These are phyloP conservation scores for Colletotrichum godetiae DNA, from an alignment of 2,329 filamentous ascomycete species.

Conservation along the genomic window DNA sequence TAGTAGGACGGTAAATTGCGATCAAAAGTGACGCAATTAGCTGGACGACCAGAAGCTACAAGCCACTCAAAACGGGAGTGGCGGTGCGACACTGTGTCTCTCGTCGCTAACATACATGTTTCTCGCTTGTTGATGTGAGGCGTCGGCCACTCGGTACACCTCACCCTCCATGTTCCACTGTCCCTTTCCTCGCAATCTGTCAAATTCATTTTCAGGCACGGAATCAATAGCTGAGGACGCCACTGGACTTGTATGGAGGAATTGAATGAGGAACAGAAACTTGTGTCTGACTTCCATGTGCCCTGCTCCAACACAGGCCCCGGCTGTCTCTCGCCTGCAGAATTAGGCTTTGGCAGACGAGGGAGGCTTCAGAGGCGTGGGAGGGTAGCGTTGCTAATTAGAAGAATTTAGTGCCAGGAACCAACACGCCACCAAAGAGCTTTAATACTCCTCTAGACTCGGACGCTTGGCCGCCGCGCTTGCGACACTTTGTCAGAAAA, in stretches of 20 bases:
- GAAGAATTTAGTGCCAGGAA: not conserved
- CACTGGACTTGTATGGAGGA: not conserved
- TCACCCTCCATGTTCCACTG: not conserved
- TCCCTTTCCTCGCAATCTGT: not conserved
- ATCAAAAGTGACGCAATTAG: not conserved
- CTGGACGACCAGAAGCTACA: not conserved
- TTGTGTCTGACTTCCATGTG: not conserved
- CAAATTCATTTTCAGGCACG: not conserved
- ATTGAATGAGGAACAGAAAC: not conserved
- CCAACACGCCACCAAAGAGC: not conserved
- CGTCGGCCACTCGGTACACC: not conserved
- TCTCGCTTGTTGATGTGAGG: not conserved
- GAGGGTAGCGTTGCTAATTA: not conserved
- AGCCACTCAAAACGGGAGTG: constrained; percentile 10
- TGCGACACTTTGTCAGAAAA: not conserved
- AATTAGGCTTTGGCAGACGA: not conserved
- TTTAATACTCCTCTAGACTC: not conserved
- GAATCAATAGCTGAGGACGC: not conserved
- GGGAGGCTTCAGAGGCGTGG: not conserved
- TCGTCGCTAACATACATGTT: not conserved
- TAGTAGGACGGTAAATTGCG: not conserved
- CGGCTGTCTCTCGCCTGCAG: not conserved
- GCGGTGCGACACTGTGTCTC: constrained; percentile 24
- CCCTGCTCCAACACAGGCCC: not conserved
- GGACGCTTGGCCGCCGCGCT: not conserved